phyloP scores from a whole-genome alignment of 768 basidiomycete genomes.

The Mycena rebaudengoi region DNA sequence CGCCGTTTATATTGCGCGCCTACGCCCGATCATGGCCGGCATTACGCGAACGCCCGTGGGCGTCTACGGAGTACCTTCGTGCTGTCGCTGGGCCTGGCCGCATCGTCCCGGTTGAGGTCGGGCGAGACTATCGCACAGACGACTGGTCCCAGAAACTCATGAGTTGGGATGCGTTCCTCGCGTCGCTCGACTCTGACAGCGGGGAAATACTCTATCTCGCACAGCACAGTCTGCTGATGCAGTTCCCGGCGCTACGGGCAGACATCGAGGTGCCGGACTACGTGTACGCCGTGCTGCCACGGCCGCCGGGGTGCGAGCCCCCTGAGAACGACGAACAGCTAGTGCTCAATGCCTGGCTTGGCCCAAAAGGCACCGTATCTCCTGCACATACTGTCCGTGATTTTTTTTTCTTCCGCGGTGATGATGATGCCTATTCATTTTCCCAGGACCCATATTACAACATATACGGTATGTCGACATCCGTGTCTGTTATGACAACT shows the following conservation, averaged over 20 bases:
- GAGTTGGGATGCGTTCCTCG: conserved; percentile 79
- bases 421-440: conserved; percentile 9
- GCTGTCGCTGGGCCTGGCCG: conserved; percentile 80
- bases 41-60: conserved; percentile 73
- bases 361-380: conserved; percentile 79
- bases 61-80: conserved; percentile 71
- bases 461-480: conserved; percentile 88
- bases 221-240: conserved; percentile 85
- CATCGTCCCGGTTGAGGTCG: conserved; percentile 91
- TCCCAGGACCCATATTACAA: conserved; percentile 93
- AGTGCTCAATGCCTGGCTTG: conserved; percentile 84
- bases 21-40: conserved; percentile 85
- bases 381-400: conserved; percentile 84
- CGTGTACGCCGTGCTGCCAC: conserved; percentile 69
- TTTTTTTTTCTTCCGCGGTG: conserved; percentile 9
- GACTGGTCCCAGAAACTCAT: conserved; percentile 88
- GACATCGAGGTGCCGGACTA: conserved; percentile 93
- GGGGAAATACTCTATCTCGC: conserved; percentile 78
- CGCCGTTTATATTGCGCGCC: conserved; percentile 79
- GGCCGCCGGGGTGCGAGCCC: conserved; percentile 64
- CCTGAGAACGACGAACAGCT: conserved; percentile 73
- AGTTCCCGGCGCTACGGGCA: conserved; percentile 79
- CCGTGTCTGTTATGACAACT: neutral
- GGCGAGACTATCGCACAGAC: conserved; percentile 79
- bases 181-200: conserved; percentile 47